A percentile compares a stretch with the other conserved stretches of the same genome.
Conservation (phyloP, 805 yeast genomes). For the Tanozyma kutaoensis region DNA sequence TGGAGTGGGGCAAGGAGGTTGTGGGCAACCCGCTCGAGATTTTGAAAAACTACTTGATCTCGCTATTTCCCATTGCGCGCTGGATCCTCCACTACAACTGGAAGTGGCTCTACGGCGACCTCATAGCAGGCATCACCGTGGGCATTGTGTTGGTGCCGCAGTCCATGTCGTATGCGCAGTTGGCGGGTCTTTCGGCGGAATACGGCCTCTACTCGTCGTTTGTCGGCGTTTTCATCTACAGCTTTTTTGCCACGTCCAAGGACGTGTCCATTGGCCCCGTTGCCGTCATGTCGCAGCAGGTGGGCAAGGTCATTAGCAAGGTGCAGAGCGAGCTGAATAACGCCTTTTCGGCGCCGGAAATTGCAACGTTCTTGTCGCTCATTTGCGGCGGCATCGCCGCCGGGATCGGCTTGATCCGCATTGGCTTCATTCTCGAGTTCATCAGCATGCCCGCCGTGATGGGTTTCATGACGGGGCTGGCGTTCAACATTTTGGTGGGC, state of each 20-base stretch:
- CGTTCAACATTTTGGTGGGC: slow-evolving; percentile 68
- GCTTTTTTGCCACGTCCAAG: slow-evolving; percentile 88
- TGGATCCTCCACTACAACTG: slow-evolving; percentile 81
- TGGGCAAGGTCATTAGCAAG: slow-evolving; percentile 58
- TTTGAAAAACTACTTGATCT: slow-evolving; percentile 34
- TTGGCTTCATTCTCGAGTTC: slow-evolving; percentile 81
- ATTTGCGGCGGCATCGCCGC: slow-evolving; percentile 78
- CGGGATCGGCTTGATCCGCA: slow-evolving; percentile 69
- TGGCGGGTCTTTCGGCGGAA: slow-evolving; percentile 72
- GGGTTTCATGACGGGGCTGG: slow-evolving; percentile 94
- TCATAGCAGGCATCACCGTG: slow-evolving; percentile 87
- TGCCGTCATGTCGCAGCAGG: slow-evolving; percentile 87
- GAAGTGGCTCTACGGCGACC: slow-evolving; percentile 68
- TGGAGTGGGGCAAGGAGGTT: slow-evolving; percentile 15
- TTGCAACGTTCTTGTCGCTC: slow-evolving; percentile 70
- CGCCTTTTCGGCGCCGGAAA: slow-evolving; percentile 45
- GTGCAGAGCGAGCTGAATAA: slow-evolving; percentile 33
- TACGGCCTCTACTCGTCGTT: slow-evolving; percentile 88
- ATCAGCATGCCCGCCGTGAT: slow-evolving; percentile 86
- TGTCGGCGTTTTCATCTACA: slow-evolving; percentile 79
- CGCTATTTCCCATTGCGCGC: slow-evolving; percentile 65
- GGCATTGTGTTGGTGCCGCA: slow-evolving; percentile 92
- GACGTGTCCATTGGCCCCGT: slow-evolving; percentile 96
- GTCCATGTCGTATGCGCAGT: slow-evolving; percentile 86
- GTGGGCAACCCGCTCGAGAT: slow-evolving; percentile 25